Evolutionary conservation across 495 filamentous ascomycete genomes (phyloP), one percentile per base, ranked within the genome.

Genomic region (Choiromyces venosus): DNA sequence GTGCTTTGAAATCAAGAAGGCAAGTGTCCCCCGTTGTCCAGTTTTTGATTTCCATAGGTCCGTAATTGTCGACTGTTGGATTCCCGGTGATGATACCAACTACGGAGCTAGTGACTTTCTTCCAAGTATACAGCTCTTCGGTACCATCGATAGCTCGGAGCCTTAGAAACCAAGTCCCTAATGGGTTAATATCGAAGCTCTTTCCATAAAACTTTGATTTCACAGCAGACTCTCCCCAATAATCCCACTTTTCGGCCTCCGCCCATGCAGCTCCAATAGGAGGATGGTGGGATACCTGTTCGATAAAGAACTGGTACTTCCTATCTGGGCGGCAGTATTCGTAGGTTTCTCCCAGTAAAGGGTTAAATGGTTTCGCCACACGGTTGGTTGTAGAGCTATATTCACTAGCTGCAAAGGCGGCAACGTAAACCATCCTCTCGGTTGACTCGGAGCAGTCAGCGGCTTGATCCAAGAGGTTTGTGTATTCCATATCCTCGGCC

Each of bases 181-280:
- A 87, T 21, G 92, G 92, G 81, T 97, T 96, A 83, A 99, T 93
- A 79, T 99, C 95, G 80, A 99, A 97, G 9, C 93, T 94, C 82
- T 94, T 96, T 75, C 95, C 95, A 80, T 97, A 96, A 82, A 99
- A 99, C 83, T 96, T 97, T 44, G 93, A 97, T 80, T 94, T 94
- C 73, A 98, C 92, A n/a, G 92, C 91, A 33, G 93, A 95, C 83
- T 99, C 95, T 64, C 95, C 95, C 87, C 91, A 99, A 84, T 99
- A 99, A 69, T 94, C 94, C 95, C 95, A 99, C 74, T 91, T 93
- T 37, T 94, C 88, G 18, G 92, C 91, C 83, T 98, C 94, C 25
- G 94, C 93, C 87, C 91, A 94, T 2, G 94, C 93, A 67, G 96
- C 95, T 75, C 95, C 93, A 80, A 99, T 89, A 0, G 95, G 95